A percentile compares a stretch with the other conserved stretches of the same genome.
Conservation (phyloP, 73 alveolate genomes). For the Paramecium bursaria region DNA sequence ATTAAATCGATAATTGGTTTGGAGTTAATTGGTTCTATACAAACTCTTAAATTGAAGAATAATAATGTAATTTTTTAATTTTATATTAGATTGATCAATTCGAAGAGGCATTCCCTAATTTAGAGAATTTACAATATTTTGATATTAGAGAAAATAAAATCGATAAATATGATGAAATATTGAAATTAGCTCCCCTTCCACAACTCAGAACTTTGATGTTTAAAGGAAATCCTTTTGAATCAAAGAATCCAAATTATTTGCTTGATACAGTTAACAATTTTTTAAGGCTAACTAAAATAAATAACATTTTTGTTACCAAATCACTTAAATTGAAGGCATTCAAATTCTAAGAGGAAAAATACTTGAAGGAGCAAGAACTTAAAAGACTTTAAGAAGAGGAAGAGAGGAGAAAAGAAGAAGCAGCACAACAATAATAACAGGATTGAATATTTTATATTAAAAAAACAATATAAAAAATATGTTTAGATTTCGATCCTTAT, state of each 20-base stretch:
- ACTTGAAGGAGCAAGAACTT: constrained; percentile 17
- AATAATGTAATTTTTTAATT: constrained; percentile 19
- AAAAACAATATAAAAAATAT: too few relatives aligned
- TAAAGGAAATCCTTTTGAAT: constrained; percentile 44
- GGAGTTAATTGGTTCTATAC: constrained; percentile 41
- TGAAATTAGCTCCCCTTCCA: constrained; percentile 43
- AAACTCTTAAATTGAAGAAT: constrained; percentile 47
- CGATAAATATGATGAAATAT: constrained; percentile 61
- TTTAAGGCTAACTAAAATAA: constrained; percentile 47
- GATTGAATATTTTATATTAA: too few relatives aligned
- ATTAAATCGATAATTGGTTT: constrained; percentile 51
- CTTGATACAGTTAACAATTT: constrained; percentile 48
- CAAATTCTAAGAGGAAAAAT: constrained; percentile 59
- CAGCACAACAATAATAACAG: constrained; percentile 25
- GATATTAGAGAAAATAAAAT: constrained; percentile 64
- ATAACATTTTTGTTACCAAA: constrained; percentile 51
- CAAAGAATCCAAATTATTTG: constrained; percentile 59
- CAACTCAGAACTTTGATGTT: constrained; percentile 38
- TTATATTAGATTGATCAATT: constrained; percentile 50
- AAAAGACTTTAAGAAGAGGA: constrained; percentile 67
- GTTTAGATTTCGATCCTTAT: constrained; percentile 36
- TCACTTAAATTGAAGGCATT: constrained; percentile 54
- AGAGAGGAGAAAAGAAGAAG: constrained; percentile 39
- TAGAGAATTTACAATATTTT: constrained; percentile 48
- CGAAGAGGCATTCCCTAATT: constrained; percentile 64